phyloP scores from a whole-genome alignment of 768 basidiomycete species.

The Fomitopsis serialis region DNA sequence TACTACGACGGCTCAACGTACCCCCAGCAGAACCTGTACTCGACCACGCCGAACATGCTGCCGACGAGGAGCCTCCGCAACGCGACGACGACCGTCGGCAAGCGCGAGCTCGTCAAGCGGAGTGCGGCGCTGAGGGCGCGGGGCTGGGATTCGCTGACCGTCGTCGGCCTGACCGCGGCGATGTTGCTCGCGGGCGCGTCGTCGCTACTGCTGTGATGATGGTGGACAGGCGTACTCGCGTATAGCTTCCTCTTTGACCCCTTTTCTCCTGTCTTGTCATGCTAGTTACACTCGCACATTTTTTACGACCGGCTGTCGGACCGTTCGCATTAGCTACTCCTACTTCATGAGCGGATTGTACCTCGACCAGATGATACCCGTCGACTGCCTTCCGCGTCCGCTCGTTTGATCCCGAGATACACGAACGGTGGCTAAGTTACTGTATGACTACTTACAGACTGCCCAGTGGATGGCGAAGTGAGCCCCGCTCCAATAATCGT shows the following conservation, averaged over 20 bases:
- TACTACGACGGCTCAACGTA: slow-evolving; percentile 73
- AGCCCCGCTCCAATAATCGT: background rate
- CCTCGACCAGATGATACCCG: slow-evolving; percentile 3
- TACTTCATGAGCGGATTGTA: background rate
- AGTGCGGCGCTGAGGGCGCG: slow-evolving; percentile 7
- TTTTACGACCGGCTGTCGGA: background rate
- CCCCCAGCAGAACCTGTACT: slow-evolving; percentile 62
- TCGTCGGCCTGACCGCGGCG: slow-evolving; percentile 4
- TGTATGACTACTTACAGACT: background rate
- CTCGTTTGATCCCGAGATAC: slow-evolving; percentile 1
- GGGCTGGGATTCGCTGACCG: slow-evolving; percentile 6
- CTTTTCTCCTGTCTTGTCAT: background rate
- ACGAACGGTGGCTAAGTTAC: too few species aligned
- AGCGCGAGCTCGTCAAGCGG: slow-evolving; percentile 1
- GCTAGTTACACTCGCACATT: slow-evolving; percentile 1
- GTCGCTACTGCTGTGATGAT: slow-evolving; percentile 7
- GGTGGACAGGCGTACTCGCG: background rate
- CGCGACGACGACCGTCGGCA: slow-evolving; percentile 24
- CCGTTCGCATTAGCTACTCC: background rate
- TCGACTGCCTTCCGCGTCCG: background rate
- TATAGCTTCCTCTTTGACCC: background rate
- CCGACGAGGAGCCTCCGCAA: slow-evolving; percentile 68
- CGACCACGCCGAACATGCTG: slow-evolving; percentile 80
- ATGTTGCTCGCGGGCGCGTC: slow-evolving; percentile 7
- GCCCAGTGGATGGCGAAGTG: background rate